phyloP scores from a whole-genome alignment of 345 rosid genomes.

The Gossypium sturtianum region DNA sequence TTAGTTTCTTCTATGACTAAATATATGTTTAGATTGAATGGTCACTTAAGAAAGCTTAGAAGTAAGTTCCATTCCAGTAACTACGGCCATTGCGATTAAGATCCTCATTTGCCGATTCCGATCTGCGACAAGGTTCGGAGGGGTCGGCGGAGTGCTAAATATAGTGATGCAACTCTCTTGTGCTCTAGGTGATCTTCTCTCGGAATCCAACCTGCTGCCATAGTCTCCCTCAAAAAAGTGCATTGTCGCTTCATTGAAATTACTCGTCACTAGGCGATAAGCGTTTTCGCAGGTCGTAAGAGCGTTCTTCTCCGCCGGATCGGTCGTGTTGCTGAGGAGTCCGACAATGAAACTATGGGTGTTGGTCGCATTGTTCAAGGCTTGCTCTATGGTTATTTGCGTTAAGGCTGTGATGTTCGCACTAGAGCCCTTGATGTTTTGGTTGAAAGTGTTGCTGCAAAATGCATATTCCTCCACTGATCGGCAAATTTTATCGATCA shows the following conservation, averaged over 20 bases:
- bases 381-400: background rate
- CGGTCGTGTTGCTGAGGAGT: background rate
- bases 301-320: background rate
- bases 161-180: background rate
- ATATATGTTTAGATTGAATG: background rate
- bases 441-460: background rate
- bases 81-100: background rate
- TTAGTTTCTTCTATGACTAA: background rate
- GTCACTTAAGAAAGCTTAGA: background rate
- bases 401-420: background rate
- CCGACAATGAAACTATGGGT: background rate
- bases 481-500: background rate
- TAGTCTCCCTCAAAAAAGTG: background rate
- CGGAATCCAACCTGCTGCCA: background rate
- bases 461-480: background rate
- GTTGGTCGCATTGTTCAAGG: background rate
- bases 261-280: background rate
- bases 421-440: background rate
- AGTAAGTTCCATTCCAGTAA: background rate
- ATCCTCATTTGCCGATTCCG: background rate
- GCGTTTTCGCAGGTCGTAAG: background rate
- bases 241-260: background rate
- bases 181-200: background rate
- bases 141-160: background rate
- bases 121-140: background rate